phyloP scores from a whole-genome alignment of 352 stramenopile species.

The Pythium folliculosum region DNA sequence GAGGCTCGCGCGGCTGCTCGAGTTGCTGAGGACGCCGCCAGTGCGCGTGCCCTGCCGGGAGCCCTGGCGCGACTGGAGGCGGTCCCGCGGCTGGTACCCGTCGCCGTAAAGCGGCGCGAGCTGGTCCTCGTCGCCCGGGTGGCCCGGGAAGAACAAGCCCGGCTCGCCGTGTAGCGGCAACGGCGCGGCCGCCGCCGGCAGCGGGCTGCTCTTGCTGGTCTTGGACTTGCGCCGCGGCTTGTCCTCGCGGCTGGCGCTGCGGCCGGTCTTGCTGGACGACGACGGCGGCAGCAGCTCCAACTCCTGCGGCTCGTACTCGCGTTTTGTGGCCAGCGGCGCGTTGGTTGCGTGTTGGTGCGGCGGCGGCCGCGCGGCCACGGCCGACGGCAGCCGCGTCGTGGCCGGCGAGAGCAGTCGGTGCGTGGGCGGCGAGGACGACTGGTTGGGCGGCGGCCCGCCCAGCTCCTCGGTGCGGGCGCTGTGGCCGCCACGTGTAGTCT shows the following conservation, averaged over 20 bases:
- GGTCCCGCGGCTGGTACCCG: slow-evolving; percentile 67
- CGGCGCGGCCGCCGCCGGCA: background rate
- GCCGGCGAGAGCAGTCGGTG: slow-evolving; percentile 34
- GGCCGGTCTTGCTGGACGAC: slow-evolving; percentile 16
- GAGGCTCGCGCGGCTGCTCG: slow-evolving; percentile 34
- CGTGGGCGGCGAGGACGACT: slow-evolving; percentile 21
- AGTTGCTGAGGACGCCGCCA: slow-evolving; percentile 26
- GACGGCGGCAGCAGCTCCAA: background rate
- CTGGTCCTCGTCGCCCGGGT: slow-evolving; percentile 37
- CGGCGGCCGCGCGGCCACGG: slow-evolving; percentile 17
- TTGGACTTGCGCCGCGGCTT: slow-evolving; percentile 36
- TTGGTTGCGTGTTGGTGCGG: slow-evolving; percentile 18
- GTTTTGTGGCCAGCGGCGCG: slow-evolving; percentile 20
- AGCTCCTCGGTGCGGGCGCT: slow-evolving; percentile 23
- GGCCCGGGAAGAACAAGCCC: slow-evolving; percentile 25
- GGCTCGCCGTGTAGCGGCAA: background rate
- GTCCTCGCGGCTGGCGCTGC: slow-evolving; percentile 25
- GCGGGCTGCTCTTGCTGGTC: slow-evolving; percentile 25
- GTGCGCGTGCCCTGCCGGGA: slow-evolving; percentile 54
- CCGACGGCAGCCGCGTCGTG: slow-evolving; percentile 36
- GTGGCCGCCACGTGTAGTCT: slow-evolving; percentile 6
- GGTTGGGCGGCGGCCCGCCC: slow-evolving; percentile 14
- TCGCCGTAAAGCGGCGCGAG: slow-evolving; percentile 43
- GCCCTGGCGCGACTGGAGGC: slow-evolving; percentile 75
- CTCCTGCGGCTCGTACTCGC: slow-evolving; percentile 14